phyloP scores from a whole-genome alignment of 768 basidiomycete genomes.

The Rhizopogon sp. region DNA sequence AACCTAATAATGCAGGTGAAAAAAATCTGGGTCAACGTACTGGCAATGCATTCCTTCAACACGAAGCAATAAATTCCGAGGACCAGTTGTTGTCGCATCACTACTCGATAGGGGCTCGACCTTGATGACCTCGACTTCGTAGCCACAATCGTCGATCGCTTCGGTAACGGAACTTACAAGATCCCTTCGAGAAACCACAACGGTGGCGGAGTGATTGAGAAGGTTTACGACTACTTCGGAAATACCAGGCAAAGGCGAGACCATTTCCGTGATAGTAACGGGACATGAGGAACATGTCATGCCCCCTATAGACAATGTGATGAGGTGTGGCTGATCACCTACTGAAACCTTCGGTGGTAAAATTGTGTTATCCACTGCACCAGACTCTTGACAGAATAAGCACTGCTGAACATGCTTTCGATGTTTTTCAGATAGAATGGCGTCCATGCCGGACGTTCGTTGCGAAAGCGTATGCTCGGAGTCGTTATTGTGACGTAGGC shows the following conservation, averaged over 20 bases:
- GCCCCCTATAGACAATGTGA: constrained; percentile 59
- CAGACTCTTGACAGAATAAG: constrained; percentile 31
- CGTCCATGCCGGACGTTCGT: constrained; percentile 5
- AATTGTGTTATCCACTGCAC: constrained; percentile 2
- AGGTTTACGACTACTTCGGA: constrained; percentile 52
- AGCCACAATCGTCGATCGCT: constrained; percentile 45
- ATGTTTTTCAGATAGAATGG: constrained; percentile 11
- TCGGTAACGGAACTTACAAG: constrained; percentile 31
- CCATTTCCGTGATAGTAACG: constrained; percentile 43
- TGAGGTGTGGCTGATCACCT: constrained; percentile 19
- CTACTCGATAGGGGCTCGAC: constrained; percentile 22
- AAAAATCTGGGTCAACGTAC: constrained; percentile 29
- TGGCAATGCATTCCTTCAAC: constrained; percentile 63
- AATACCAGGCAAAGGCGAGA: constrained; percentile 49
- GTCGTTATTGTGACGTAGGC: background rate
- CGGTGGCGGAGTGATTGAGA: constrained; percentile 53
- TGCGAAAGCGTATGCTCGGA: background rate
- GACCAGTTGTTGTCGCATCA: constrained; percentile 5
- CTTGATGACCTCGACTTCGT: constrained; percentile 34
- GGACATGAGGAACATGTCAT: constrained; percentile 77
- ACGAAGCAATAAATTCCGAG: constrained; percentile 46
- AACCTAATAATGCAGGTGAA: background rate
- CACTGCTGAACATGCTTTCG: constrained; percentile 38
- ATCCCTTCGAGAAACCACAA: constrained; percentile 33
- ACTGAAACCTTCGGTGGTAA: background rate